Evolutionary conservation across 106 monocot species (phyloP), one percentile per base, ranked within the genome.

Genomic region (Cymbidium sinense): DNA sequence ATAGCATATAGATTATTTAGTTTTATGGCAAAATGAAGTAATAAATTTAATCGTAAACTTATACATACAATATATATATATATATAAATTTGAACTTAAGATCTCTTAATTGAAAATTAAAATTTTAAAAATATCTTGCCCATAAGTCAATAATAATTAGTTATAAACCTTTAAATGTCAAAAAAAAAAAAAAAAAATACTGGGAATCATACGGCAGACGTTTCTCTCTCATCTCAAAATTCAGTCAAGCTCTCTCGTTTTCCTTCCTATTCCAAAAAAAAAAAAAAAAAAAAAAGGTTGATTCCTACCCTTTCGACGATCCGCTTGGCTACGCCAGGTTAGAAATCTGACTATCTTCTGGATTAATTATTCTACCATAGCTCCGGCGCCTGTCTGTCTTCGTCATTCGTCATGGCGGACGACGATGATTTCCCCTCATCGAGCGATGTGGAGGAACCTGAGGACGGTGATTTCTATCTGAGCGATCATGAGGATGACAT

Each of bases 401-500:
- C 44, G 28, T 43, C 44, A n/a, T 64, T 44, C 50, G 3, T 19
- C 67, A 85, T 86, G 86, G 78, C 79, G 34, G 82, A 79, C 18
- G 81, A 79, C 43, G 83, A 83, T 44, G 83, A 76, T 76, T 83
- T 51, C 61, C 75, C 67, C 34, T 86, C 84, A n/a, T 86, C 84
- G 30, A 82, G 77, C 82, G 86, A 90, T 37, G 28, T 70, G 30
- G 81, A 81, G 35, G 83, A 50, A 33, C 76, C 54, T 21, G 88
- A 84, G 37, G 86, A 65, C 2, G 77, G 23, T 23, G 70, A 83
- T 50, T 85, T 39, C 80, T 90, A 90, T 50, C 25, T 87, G 18
- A 90, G 86, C 80, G 89, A 89, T 80, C 81, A 79, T 36, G 83
- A 91, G 13, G 91, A 87, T 34, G 86, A 70, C 51, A 78, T 75